These are phyloP conservation scores for Dunaliella primolecta DNA, from an alignment of 139 green algal genomes.

Conservation along the genomic window DNA sequence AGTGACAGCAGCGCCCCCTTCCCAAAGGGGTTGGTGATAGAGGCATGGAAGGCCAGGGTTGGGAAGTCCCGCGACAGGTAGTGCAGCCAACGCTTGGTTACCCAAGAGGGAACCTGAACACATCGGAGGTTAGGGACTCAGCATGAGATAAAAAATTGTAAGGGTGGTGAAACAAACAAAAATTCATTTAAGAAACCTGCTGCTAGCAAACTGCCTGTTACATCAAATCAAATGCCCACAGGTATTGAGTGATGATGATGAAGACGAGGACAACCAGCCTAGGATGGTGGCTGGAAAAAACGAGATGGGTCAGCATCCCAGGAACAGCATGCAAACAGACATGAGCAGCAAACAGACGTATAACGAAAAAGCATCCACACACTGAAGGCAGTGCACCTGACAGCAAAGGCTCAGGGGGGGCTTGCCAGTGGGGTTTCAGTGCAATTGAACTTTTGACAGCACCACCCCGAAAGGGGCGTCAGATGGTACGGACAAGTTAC, in stretches of 20 bases:
- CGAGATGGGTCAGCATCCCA: too few species aligned
- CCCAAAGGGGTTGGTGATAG: conserved; percentile 95
- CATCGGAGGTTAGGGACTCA: not conserved
- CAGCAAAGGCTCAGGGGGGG: too few species aligned
- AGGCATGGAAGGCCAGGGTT: conserved; percentile 96
- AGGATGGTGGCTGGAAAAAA: conserved; percentile 1
- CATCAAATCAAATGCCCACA: too few species aligned
- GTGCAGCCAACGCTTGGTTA: conserved; percentile 95
- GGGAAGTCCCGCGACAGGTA: conserved; percentile 88
- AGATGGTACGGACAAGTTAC: conserved; percentile 26
- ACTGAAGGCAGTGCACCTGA: too few species aligned
- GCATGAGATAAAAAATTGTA: not conserved
- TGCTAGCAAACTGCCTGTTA: not conserved
- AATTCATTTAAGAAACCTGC: not conserved
- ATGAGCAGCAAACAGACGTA: too few species aligned
- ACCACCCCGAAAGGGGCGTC: not conserved
- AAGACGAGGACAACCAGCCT: not conserved
- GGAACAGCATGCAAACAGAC: too few species aligned
- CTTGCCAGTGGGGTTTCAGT: conserved; percentile 17
- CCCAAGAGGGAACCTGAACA: conserved; percentile 90
- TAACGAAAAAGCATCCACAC: too few species aligned
- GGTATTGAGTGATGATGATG: too few species aligned
- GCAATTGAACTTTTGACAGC: not conserved
- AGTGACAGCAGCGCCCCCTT: conserved; percentile 88
- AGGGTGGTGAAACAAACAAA: not conserved